phyloP scores from a whole-genome alignment of 169 alveolate genomes.

The Plasmodium ovale region DNA sequence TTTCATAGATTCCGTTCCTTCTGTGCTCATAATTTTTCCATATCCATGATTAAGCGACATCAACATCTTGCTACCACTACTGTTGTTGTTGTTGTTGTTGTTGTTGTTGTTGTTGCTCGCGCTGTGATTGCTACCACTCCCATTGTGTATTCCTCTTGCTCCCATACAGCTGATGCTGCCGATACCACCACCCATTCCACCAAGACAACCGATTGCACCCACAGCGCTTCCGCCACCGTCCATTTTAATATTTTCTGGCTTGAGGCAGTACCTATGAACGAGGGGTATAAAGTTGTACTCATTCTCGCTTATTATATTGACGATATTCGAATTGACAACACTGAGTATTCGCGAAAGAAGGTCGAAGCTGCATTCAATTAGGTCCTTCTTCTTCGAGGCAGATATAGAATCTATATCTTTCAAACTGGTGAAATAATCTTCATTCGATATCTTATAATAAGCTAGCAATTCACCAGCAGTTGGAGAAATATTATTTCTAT shows the following conservation, averaged over 20 bases:
- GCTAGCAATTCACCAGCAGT: conserved; percentile 71
- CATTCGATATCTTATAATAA: conserved; percentile 58
- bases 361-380: conserved; percentile 76
- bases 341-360: conserved; percentile 71
- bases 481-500: conserved; percentile 53
- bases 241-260: conserved; percentile 38
- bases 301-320: conserved; percentile 51
- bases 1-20: neutral
- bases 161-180: neutral
- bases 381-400: conserved; percentile 64
- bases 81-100: neutral
- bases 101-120: neutral
- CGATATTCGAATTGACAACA: conserved; percentile 65
- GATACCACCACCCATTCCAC: neutral
- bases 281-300: conserved; percentile 70
- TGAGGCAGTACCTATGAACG: conserved; percentile 71
- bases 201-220: neutral
- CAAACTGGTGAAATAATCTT: conserved; percentile 47
- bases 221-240: neutral
- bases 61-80: neutral
- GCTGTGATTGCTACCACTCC: neutral
- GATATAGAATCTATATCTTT: conserved; percentile 71
- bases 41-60: neutral
- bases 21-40: neutral
- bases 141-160: no score